A percentile compares a stretch with the other conserved stretches of the same genome.
phyloP scores from a whole-genome alignment of 768 basidiomycete genomes.

The Brasilioporus rufonigricans region DNA sequence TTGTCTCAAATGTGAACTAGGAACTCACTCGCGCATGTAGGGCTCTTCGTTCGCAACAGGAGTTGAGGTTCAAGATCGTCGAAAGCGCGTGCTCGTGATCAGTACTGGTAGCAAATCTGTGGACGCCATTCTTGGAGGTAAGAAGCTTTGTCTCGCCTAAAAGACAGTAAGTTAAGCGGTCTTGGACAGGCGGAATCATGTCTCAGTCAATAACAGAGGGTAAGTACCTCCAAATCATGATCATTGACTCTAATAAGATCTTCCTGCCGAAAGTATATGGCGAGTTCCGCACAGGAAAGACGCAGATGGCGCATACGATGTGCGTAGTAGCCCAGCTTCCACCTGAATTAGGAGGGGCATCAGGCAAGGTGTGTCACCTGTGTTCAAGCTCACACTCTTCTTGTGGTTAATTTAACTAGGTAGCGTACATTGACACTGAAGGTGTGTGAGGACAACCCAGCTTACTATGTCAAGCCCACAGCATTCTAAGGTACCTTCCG shows the following conservation, averaged over 20 bases:
- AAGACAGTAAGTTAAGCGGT: neutral
- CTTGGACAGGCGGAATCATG: conserved; percentile 69
- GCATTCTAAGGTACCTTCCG: conserved; percentile 78
- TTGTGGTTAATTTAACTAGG: conserved; percentile 39
- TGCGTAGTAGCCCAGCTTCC: conserved; percentile 90
- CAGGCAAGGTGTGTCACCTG: conserved; percentile 63
- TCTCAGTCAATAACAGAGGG: conserved; percentile 96
- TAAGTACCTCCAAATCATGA: conserved; percentile 17
- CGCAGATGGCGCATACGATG: conserved; percentile 94
- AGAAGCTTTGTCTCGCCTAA: conserved; percentile 5
- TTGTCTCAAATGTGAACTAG: neutral
- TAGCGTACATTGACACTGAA: conserved; percentile 92
- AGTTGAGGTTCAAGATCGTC: conserved; percentile 83
- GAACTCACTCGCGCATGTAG: conserved; percentile 35
- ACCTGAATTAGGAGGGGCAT: conserved; percentile 83
- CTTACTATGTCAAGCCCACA: conserved; percentile 20
- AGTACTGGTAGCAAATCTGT: conserved; percentile 94
- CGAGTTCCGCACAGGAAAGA: conserved; percentile 95
- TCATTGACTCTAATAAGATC: neutral
- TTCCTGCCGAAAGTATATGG: conserved; percentile 75
- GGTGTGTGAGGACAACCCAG: conserved; percentile 35
- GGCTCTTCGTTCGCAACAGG: conserved; percentile 92
- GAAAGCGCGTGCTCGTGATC: conserved; percentile 75
- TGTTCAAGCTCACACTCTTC: neutral
- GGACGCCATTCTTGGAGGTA: conserved; percentile 85